A percentile compares a stretch with the other conserved stretches of the same genome.
These are phyloP conservation scores for Phascolomyces articulosus DNA, from an alignment of 371 early-diverging fungal genomes.

Conservation along the genomic window DNA sequence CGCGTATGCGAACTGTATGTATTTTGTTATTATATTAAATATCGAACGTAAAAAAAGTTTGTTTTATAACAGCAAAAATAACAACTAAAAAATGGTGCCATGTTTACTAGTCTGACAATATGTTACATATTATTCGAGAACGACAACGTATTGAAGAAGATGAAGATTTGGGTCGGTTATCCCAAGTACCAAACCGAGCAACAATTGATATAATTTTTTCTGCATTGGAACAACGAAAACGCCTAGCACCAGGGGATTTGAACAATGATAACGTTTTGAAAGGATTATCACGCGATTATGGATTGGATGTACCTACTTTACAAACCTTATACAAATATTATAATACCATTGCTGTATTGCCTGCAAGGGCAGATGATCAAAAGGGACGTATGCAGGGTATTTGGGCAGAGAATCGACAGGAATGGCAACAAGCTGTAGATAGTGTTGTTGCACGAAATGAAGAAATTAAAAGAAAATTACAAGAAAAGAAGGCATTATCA, in stretches of 20 bases:
- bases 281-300: slow-evolving; percentile 26
- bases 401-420: slow-evolving; percentile 39
- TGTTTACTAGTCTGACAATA: slow-evolving; percentile 35
- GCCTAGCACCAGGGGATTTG: slow-evolving; percentile 31
- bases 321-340: slow-evolving; percentile 33
- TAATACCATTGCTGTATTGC: slow-evolving; percentile 45
- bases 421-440: slow-evolving; percentile 30
- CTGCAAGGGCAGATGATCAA: slow-evolving; percentile 32
- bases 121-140: slow-evolving; percentile 43
- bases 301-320: slow-evolving; percentile 29
- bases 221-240: slow-evolving; percentile 40
- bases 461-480: not conserved
- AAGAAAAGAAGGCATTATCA: not conserved
- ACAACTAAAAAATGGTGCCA: too few species aligned
- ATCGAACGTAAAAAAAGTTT: too few species aligned
- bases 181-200: slow-evolving; percentile 7
- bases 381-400: slow-evolving; percentile 27
- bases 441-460: slow-evolving; percentile 4
- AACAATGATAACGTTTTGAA: slow-evolving; percentile 23
- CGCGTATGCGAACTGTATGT: slow-evolving; percentile 37
- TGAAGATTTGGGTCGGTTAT: slow-evolving; percentile 19
- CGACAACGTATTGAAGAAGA: slow-evolving; percentile 31
- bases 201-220: slow-evolving; percentile 37
- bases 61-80: too few species aligned
- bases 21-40: not conserved